These are phyloP conservation scores for Diaporthe caulivora DNA, from an alignment of 2,329 filamentous ascomycete genomes.

Conservation along the genomic window DNA sequence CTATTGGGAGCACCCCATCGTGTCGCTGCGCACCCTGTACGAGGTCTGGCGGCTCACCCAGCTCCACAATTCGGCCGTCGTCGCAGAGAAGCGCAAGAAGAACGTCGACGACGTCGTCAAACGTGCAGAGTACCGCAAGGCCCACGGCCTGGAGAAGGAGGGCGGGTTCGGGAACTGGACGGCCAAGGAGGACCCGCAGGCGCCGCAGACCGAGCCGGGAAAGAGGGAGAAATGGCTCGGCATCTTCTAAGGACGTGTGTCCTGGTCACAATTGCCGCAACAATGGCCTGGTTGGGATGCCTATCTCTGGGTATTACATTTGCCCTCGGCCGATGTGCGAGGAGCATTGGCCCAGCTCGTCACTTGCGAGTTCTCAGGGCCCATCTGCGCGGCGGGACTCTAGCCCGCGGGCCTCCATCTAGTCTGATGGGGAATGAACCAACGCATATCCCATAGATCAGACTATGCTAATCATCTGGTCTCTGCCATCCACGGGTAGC, in stretches of 20 bases:
- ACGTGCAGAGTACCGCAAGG: conserved; percentile 85
- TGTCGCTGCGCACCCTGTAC: conserved; percentile 73
- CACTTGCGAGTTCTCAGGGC: neutral
- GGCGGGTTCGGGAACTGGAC: conserved; percentile 59
- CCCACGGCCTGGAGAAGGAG: conserved; percentile 81
- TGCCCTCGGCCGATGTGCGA: neutral
- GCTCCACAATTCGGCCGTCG: conserved; percentile 75
- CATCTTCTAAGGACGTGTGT: conserved; percentile 70
- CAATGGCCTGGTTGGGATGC: neutral
- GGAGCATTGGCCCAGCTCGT: neutral
- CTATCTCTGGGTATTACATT: neutral
- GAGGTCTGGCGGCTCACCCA: conserved; percentile 84
- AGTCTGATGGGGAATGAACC: neutral
- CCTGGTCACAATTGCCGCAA: neutral
- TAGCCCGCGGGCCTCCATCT: neutral
- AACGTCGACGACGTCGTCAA: conserved; percentile 90
- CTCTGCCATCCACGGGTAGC: conserved; percentile 23
- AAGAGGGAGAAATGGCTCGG: conserved; percentile 73
- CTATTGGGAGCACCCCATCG: conserved; percentile 77
- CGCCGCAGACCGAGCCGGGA: conserved; percentile 48
- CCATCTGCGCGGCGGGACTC: neutral
- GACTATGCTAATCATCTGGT: conserved; percentile 33
- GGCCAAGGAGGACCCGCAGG: conserved; percentile 40
- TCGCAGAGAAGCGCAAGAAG: conserved; percentile 77
- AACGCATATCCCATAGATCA: conserved; percentile 4